phyloP scores from a whole-genome alignment of 306 rosid genomes.

The Casuarina glauca region DNA sequence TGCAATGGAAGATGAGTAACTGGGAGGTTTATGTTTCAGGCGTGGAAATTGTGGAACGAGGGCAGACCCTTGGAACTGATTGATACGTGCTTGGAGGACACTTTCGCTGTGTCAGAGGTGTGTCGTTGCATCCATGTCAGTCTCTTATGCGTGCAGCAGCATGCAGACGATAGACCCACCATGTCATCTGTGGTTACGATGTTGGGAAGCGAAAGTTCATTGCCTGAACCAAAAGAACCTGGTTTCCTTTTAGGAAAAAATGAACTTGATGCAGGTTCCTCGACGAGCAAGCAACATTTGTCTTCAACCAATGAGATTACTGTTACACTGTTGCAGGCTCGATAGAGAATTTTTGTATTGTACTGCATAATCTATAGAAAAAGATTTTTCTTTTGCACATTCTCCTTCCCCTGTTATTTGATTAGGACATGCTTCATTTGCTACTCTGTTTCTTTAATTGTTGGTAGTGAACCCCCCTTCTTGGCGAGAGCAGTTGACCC shows the following conservation, averaged over 20 bases:
- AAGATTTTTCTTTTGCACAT: not conserved
- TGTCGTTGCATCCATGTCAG: slow-evolving; percentile 44
- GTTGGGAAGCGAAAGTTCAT: slow-evolving; percentile 41
- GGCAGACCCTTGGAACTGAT: slow-evolving; percentile 23
- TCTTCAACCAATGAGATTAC: slow-evolving; percentile 46
- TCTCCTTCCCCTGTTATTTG: no score
- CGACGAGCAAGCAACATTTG: slow-evolving; percentile 31
- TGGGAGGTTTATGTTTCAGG: slow-evolving; percentile 15
- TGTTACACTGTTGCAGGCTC: slow-evolving; percentile 41
- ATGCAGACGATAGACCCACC: slow-evolving; percentile 55
- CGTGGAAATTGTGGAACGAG: slow-evolving; percentile 41
- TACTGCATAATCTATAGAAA: not conserved
- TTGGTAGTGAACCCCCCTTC: no score
- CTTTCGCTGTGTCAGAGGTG: slow-evolving; percentile 28
- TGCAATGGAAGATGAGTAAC: not conserved
- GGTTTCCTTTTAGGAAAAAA: slow-evolving; percentile 32
- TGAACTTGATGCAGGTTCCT: slow-evolving; percentile 12
- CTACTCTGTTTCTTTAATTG: no score
- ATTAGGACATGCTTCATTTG: no score
- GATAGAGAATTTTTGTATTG: slow-evolving; percentile 29
- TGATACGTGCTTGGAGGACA: slow-evolving; percentile 20
- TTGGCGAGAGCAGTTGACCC: no score
- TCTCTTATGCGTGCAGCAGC: slow-evolving; percentile 54
- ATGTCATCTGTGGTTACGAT: slow-evolving; percentile 56
- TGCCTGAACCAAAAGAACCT: slow-evolving; percentile 52